These are phyloP conservation scores for Arbutus unedo DNA, from an alignment of 148 eudicot species.

Conservation along the genomic window DNA sequence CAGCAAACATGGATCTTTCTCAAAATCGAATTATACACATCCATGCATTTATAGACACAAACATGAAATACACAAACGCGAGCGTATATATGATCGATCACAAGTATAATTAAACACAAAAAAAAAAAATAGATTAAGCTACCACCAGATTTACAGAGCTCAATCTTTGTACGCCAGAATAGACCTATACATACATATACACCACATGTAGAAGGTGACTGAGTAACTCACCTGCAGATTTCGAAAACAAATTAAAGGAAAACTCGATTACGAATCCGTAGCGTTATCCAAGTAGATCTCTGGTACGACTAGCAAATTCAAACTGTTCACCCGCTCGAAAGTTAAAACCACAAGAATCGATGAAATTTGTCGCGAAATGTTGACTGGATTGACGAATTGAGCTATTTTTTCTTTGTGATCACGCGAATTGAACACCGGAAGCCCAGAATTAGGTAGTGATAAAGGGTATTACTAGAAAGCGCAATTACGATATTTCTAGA, in stretches of 20 bases:
- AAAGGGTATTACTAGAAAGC: neutral
- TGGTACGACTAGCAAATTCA: neutral
- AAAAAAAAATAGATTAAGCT: neutral
- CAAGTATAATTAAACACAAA: neutral
- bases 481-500: neutral
- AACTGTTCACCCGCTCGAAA: neutral
- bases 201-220: neutral
- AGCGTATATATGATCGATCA: neutral
- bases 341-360: neutral
- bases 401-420: too few species aligned
- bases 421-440: neutral
- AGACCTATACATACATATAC: neutral
- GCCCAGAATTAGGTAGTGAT: neutral
- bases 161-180: neutral
- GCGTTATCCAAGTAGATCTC: slow-evolving; percentile 8
- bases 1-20: neutral
- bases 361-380: neutral
- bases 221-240: neutral
- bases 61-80: neutral
- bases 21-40: neutral
- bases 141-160: neutral
- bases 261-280: neutral
- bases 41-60: neutral
- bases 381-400: neutral
- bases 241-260: neutral